These are phyloP conservation scores for Meredithiella fracta DNA, from an alignment of 2,329 filamentous ascomycete genomes.

Conservation along the genomic window DNA sequence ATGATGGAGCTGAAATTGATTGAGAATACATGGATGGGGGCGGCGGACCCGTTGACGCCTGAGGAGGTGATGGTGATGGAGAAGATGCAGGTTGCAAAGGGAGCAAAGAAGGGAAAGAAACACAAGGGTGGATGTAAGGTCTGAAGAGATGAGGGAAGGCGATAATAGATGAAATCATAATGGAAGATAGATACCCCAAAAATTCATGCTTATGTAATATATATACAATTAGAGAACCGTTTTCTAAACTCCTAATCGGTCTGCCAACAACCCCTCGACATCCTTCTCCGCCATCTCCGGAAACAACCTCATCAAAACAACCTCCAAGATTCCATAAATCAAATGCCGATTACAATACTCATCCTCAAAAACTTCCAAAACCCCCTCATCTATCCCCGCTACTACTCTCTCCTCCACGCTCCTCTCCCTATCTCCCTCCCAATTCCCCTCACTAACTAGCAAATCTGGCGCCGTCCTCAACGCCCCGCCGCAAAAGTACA, in stretches of 20 bases:
- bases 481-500: slow-evolving; percentile 32
- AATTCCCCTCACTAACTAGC: slow-evolving; percentile 15
- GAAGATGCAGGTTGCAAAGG: slow-evolving; percentile 27
- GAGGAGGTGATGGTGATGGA: slow-evolving; percentile 19
- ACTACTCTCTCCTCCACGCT: slow-evolving; percentile 32
- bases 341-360: slow-evolving; percentile 87
- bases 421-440: slow-evolving; percentile 19
- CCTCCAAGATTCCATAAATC: slow-evolving; percentile 65
- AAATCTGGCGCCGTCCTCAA: slow-evolving; percentile 16
- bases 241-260: slow-evolving; percentile 36
- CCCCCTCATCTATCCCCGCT: slow-evolving; percentile 41
- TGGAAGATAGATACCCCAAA: background rate
- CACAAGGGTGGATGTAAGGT: too few species aligned
- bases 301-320: slow-evolving; percentile 63
- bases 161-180: too few species aligned
- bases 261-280: slow-evolving; percentile 55
- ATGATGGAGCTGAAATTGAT: slow-evolving; percentile 17
- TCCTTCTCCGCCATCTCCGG: slow-evolving; percentile 66
- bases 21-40: too few species aligned
- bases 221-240: too few species aligned
- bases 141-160: too few species aligned
- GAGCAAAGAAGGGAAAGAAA: background rate
- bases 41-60: too few species aligned
- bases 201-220: too few species aligned
- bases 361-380: slow-evolving; percentile 63